Conservation (phyloP, 805 yeast species). For the Candida alai region DNA sequence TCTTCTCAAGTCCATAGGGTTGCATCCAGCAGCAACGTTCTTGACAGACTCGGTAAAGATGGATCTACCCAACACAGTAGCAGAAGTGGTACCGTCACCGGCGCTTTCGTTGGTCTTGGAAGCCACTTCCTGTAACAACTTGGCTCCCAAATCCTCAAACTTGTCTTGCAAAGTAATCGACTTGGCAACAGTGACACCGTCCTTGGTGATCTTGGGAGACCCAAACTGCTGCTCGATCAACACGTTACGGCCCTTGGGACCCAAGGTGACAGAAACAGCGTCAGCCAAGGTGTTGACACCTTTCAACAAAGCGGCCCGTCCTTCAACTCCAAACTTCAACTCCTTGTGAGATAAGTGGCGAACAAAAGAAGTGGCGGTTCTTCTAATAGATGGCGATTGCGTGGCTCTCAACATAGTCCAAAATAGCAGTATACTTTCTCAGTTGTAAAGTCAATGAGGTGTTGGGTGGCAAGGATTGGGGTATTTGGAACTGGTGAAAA, state of each 20-base stretch:
- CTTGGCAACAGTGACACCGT: conserved; percentile 96
- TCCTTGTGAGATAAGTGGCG: conserved; percentile 77
- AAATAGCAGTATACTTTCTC: too few relatives aligned
- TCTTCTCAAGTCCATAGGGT: conserved; percentile 96
- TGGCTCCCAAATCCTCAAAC: conserved; percentile 96
- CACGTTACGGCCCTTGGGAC: conserved; percentile 97
- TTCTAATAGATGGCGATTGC: conserved; percentile 35
- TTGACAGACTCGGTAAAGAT: conserved; percentile 93
- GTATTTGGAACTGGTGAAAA: too few relatives aligned
- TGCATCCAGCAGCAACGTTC: conserved; percentile 98
- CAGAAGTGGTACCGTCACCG: conserved; percentile 98
- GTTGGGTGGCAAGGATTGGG: too few relatives aligned
- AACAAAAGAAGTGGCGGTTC: conserved; percentile 37
- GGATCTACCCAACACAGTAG: conserved; percentile 93
- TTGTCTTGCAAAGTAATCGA: conserved; percentile 79
- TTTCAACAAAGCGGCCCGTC: conserved; percentile 86
- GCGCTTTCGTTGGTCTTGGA: conserved; percentile 96
- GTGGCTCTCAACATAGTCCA: conserved; percentile 47
- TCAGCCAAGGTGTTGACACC: conserved; percentile 95
- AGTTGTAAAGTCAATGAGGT: too few relatives aligned
- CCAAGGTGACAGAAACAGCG: conserved; percentile 94
- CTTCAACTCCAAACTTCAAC: conserved; percentile 94
- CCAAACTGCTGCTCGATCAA: conserved; percentile 95
- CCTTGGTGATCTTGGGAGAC: conserved; percentile 97
- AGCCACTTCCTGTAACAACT: conserved; percentile 93